Conservation (phyloP, 768 basidiomycete species). For the Stropharia rugosoannulata region DNA sequence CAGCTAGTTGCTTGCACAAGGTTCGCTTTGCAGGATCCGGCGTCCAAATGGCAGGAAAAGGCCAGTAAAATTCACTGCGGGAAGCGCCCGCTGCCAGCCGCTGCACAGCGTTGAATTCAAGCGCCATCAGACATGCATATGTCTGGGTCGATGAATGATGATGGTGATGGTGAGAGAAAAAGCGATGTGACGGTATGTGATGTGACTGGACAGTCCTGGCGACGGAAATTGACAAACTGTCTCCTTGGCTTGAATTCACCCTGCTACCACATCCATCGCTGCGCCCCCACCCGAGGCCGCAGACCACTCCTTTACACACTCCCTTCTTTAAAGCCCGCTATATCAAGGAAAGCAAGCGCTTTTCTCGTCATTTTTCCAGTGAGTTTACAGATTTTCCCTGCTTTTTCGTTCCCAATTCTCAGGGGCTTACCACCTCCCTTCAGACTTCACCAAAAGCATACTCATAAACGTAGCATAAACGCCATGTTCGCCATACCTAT, state of each 20-base stretch:
- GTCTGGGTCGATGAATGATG: neutral
- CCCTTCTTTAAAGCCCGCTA: neutral
- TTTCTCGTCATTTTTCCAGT: neutral
- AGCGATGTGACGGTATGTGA: neutral
- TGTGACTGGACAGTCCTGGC: neutral
- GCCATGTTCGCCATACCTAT: constrained; percentile 39
- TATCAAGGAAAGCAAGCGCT: neutral
- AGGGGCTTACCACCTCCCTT: neutral
- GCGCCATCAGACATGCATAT: too few relatives aligned
- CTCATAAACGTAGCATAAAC: neutral
- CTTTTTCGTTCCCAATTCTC: neutral
- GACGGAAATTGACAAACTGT: neutral
- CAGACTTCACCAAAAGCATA: neutral
- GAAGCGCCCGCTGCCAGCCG: too few relatives aligned
- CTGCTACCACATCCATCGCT: neutral
- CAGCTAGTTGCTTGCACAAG: too few relatives aligned
- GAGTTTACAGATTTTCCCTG: neutral
- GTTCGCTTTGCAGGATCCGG: too few relatives aligned
- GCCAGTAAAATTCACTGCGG: too few relatives aligned
- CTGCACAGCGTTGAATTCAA: too few relatives aligned
- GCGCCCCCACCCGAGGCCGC: neutral
- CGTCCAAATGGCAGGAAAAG: too few relatives aligned
- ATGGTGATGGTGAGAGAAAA: constrained; percentile 7
- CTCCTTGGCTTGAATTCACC: neutral
- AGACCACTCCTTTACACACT: constrained; percentile 5